Conservation (phyloP, 2,329 filamentous ascomycete genomes). For the Lecanicillium sp. region DNA sequence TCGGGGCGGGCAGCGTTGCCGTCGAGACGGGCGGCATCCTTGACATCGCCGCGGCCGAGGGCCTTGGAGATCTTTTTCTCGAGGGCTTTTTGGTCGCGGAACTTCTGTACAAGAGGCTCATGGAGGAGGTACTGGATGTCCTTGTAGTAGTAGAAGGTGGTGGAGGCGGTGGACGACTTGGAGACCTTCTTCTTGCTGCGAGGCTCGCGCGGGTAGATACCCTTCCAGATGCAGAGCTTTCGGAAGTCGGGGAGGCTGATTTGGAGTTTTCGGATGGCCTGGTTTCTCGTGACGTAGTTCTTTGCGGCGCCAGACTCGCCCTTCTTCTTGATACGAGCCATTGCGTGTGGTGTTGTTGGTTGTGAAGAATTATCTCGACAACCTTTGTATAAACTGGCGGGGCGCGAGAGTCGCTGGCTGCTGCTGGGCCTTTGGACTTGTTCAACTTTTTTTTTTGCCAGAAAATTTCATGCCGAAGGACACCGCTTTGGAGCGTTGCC, state of each 20-base stretch:
- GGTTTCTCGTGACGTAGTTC: conserved; percentile 96
- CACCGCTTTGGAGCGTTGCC: background rate
- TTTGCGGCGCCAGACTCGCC: conserved; percentile 88
- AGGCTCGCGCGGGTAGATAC: conserved; percentile 96
- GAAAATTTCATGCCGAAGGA: conserved; percentile 11
- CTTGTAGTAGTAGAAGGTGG: conserved; percentile 87
- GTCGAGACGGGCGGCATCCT: conserved; percentile 83
- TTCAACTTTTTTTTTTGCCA: conserved; percentile 19
- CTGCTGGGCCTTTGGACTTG: conserved; percentile 9
- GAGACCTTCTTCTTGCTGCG: conserved; percentile 95
- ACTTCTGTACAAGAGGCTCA: conserved; percentile 88
- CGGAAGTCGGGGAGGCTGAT: conserved; percentile 96
- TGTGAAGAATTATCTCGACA: conserved; percentile 10
- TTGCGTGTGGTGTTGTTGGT: conserved; percentile 22
- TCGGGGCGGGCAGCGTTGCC: conserved; percentile 80
- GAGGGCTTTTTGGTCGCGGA: conserved; percentile 93
- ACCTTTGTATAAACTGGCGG: conserved; percentile 23
- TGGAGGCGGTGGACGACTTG: conserved; percentile 82
- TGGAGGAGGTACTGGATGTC: conserved; percentile 98
- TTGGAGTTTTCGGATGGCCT: conserved; percentile 96
- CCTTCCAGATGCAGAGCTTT: conserved; percentile 98
- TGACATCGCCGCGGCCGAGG: conserved; percentile 83
- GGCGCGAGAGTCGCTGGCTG: conserved; percentile 23
- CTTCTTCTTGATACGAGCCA: conserved; percentile 87
- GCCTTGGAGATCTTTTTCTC: conserved; percentile 97